These are phyloP conservation scores for Coemansia sp. DNA, from an alignment of 192 early-diverging fungal species.

Conservation along the genomic window DNA sequence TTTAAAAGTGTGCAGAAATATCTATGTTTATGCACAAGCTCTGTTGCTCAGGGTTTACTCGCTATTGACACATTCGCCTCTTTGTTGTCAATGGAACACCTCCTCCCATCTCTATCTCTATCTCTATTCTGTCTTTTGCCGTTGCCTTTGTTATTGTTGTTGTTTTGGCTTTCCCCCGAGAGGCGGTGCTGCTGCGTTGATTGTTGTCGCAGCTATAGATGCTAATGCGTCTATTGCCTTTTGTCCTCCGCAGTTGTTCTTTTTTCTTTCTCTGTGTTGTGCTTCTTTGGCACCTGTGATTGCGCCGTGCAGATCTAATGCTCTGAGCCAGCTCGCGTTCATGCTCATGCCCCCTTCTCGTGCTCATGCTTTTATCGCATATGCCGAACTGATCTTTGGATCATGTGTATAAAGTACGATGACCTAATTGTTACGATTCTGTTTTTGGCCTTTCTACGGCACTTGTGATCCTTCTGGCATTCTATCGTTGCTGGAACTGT, in stretches of 20 bases:
- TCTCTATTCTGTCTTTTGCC: not conserved
- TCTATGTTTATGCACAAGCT: too few relatives aligned
- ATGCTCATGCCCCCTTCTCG: not conserved
- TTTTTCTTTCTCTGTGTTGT: not conserved
- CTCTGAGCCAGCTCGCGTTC: not conserved
- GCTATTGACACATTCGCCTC: not conserved
- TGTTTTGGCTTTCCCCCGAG: not conserved
- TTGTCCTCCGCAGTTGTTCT: not conserved
- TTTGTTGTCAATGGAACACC: not conserved
- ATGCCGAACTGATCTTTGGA: not conserved
- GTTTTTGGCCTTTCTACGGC: not conserved
- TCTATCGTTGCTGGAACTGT: slow-evolving; percentile 5
- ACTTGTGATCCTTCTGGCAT: not conserved
- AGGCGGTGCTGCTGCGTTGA: not conserved
- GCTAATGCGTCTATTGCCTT: not conserved
- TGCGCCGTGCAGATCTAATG: not conserved
- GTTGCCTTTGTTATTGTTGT: not conserved
- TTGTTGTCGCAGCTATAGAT: not conserved
- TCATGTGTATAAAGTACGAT: not conserved
- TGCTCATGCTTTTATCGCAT: not conserved
- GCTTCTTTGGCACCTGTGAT: slow-evolving; percentile 1
- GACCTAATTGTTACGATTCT: slow-evolving; percentile 1
- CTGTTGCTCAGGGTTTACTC: slow-evolving; percentile 1
- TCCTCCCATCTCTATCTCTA: not conserved
- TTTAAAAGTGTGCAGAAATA: too few relatives aligned